Evolutionary conservation across 306 rosid species (phyloP).

Genomic region (Trifolium fragiferum): DNA sequence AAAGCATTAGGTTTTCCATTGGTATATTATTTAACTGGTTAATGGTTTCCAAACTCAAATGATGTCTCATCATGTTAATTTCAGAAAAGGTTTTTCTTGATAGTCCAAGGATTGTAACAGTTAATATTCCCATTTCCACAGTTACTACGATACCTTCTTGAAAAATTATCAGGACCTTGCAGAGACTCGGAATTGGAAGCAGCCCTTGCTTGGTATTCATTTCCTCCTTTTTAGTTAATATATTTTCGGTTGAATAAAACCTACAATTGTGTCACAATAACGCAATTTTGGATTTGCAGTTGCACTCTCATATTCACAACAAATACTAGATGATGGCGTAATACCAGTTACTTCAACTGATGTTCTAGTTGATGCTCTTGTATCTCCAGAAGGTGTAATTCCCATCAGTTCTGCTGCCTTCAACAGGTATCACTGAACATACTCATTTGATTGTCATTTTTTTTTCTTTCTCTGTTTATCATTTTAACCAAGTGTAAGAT

Average conservation of each 20-base stretch:
- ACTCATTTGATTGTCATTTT: conserved; percentile 5
- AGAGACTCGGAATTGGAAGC: conserved; percentile 74
- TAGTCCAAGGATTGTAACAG: conserved; percentile 15
- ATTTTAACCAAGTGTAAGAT: conserved; percentile 22
- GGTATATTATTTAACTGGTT: too few relatives aligned
- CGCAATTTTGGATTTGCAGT: conserved; percentile 59
- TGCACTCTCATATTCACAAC: conserved; percentile 80
- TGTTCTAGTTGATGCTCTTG: conserved; percentile 76
- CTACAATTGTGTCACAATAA: conserved; percentile 12
- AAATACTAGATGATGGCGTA: conserved; percentile 80
- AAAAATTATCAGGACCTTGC: conserved; percentile 80
- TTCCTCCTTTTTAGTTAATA: conserved; percentile 10
- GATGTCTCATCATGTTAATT: too few relatives aligned
- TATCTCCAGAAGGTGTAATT: conserved; percentile 78
- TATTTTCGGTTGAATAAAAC: conserved; percentile 28
- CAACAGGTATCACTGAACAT: conserved; percentile 56
- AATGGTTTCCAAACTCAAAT: too few relatives aligned
- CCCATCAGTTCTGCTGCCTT: conserved; percentile 73
- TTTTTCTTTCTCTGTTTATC: neutral
- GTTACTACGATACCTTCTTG: conserved; percentile 91
- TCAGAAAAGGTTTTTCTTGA: neutral
- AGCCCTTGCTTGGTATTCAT: conserved; percentile 79
- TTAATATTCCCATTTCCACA: conserved; percentile 35
- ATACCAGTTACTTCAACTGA: conserved; percentile 75
- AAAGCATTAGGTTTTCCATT: too few relatives aligned